Percentiles rank a stretch among this genome's conserved stretches.
Evolutionary conservation across 371 early-diverging fungal genomes (phyloP).

Genomic region (Thermomucor indicae-seudaticae): DNA sequence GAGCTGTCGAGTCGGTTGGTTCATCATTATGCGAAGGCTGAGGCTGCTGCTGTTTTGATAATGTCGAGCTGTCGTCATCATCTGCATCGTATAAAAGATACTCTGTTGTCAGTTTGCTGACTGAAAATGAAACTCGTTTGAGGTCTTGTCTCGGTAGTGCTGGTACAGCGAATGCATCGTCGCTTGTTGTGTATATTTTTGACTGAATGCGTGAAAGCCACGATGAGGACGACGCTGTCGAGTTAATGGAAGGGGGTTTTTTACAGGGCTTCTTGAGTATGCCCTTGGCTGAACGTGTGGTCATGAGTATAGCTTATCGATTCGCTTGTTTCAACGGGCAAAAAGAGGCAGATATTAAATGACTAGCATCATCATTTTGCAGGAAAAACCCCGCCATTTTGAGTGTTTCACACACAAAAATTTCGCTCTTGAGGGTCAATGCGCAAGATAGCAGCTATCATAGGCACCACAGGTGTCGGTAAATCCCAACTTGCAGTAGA

Average conservation of each 20-base stretch:
- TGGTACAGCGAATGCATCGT: slow-evolving; percentile 9
- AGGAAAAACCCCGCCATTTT: no score
- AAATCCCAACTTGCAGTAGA: slow-evolving; percentile 90
- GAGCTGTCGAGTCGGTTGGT: not conserved
- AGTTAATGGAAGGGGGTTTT: slow-evolving; percentile 8
- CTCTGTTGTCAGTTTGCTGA: slow-evolving; percentile 27
- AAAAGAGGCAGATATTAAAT: no score
- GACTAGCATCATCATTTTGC: no score
- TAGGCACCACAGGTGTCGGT: slow-evolving; percentile 93
- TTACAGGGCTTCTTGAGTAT: slow-evolving; percentile 10
- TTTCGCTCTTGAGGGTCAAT: no score
- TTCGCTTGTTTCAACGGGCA: no score
- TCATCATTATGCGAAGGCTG: no score
- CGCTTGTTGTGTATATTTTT: slow-evolving; percentile 7
- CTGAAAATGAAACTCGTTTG: slow-evolving; percentile 39
- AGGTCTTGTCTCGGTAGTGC: slow-evolving; percentile 28
- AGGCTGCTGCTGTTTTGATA: no score
- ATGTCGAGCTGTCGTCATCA: slow-evolving; percentile 13
- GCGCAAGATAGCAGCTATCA: slow-evolving; percentile 44
- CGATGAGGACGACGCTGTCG: slow-evolving; percentile 9
- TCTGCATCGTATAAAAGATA: slow-evolving; percentile 23
- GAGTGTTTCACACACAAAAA: no score
- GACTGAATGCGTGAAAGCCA: slow-evolving; percentile 23
- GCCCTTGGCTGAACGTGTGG: slow-evolving; percentile 8
- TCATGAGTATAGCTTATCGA: no score